Base-by-base conservation (phyloP, 352 stramenopile genomes). In the Phytopythium helicoides region DNA sequence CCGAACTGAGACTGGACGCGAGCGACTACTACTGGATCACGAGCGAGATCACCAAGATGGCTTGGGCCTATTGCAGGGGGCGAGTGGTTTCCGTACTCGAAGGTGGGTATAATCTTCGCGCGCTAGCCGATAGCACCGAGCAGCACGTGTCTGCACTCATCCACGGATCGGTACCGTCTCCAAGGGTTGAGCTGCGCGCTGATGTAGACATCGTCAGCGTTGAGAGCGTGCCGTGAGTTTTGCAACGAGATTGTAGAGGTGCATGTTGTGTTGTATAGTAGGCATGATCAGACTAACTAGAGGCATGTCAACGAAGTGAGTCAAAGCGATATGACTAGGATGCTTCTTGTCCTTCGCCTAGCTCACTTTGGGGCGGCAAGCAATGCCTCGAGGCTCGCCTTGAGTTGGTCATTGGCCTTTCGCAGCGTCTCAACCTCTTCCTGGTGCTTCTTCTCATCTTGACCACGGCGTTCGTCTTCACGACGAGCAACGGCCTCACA, bases 401-500 rank as follows among this genome's bases (percentile, higher is more conserved):
- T 97, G 44, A 97, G 71, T 62, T 96, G 80, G 45, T 95, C 86
- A 60, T 97, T 97, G 38, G 77, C 86, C 55, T 89, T 89, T 39
- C 86, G 86, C 38, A 97, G 75, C 26, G 86, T 50, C 18, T 93
- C 76, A 28, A 97, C 88, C 51, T 96, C 89, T 50, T 94, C 86
- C 21, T 83, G 70, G 62, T 97, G 90, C 54, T 84, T 85, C 58
- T 87, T 91, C 44, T 92, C 81, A 54, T 97, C 89, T 18, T 68
- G 62, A 3, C 59, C 42, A n/a, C 81, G 80, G 41, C 75, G 74
- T 40, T 88, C 75, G 38, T 87, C 77, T 51, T 91, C 81, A 21
- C 75, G 76, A 8, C 72, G 66, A 22, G 73, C 66, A 21, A 88
- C 73, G 19, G 74, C 75, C 34, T 86, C 75, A 18, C 80, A 90